phyloP scores from a whole-genome alignment of 2,329 filamentous ascomycete genomes.

The Calycina marina region DNA sequence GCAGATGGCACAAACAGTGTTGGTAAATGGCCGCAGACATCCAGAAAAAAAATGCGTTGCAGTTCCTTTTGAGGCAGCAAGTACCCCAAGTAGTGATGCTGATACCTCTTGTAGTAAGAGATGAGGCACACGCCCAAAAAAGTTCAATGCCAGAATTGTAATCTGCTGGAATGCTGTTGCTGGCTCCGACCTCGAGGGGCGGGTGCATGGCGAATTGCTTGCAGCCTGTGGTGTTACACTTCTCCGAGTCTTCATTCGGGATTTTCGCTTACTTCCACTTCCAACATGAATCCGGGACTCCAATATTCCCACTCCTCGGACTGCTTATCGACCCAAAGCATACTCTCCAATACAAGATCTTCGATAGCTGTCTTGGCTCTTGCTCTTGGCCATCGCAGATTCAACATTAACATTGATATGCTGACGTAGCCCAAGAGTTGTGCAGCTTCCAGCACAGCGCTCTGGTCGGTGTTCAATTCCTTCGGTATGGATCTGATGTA shows the following conservation, averaged over 20 bases:
- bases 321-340: slow-evolving; percentile 91
- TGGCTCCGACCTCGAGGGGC: no score
- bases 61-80: no score
- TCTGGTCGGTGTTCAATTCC: slow-evolving; percentile 90
- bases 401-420: slow-evolving; percentile 74
- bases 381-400: slow-evolving; percentile 72
- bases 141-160: no score
- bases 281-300: slow-evolving; percentile 60
- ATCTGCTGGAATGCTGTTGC: no score
- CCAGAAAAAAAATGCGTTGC: no score
- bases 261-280: slow-evolving; percentile 12
- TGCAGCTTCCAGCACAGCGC: slow-evolving; percentile 78
- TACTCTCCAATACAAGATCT: slow-evolving; percentile 72
- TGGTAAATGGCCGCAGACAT: no score
- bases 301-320: slow-evolving; percentile 84
- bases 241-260: slow-evolving; percentile 5
- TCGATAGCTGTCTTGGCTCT: slow-evolving; percentile 82
- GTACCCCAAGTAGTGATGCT: no score
- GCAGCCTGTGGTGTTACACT: no score
- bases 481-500: slow-evolving; percentile 90
- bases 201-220: no score
- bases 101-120: no score
- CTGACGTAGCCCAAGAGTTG: slow-evolving; percentile 84
- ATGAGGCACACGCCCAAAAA: no score
- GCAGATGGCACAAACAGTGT: no score